A percentile compares a stretch with the other conserved stretches of the same genome.
phyloP scores from a whole-genome alignment of 176 grass and related monocot species.

The Zea mays region Zm-B73-REFERENCE-NAM-5.0 NC_050099.1:29177001-29177500 shows the following conservation, averaged over 20 bases:
- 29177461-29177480: constrained; percentile 30
- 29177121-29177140: not conserved
- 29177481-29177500: constrained; percentile 42
- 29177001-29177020: constrained; percentile 19
- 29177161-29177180: not conserved
- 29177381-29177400: constrained; percentile 26
- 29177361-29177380: constrained; percentile 8
- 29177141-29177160: not conserved
- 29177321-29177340: not conserved
- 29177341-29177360: constrained; percentile 4
- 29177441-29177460: constrained; percentile 37
- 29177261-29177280: not conserved
- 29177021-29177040: not conserved
- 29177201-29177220: not conserved
- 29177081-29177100: constrained; percentile 3
- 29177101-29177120: not conserved
- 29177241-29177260: not conserved
- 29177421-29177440: constrained; percentile 27
- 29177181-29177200: not conserved
- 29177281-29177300: not conserved
- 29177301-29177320: not conserved
- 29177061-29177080: constrained; percentile 8
- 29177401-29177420: constrained; percentile 29
- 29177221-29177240: not conserved
- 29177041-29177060: not conserved